Evolutionary conservation across 176 grass and related monocot genomes (phyloP).

Genomic region (Carex myosuroides): DNA sequence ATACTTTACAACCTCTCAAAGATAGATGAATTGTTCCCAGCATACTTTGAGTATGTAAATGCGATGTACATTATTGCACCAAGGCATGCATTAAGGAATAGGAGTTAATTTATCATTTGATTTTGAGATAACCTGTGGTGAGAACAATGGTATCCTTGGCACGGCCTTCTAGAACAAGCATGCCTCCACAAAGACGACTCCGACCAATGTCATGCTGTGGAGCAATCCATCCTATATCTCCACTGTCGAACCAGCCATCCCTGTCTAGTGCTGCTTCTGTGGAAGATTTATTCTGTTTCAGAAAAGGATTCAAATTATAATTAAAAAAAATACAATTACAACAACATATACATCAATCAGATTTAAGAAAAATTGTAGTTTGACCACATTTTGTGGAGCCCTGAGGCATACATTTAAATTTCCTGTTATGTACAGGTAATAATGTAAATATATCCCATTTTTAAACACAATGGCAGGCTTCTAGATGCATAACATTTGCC

Average conservation of each 20-base stretch:
- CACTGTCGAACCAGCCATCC: constrained; percentile 73
- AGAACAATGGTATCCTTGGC: constrained; percentile 98
- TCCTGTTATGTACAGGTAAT: background rate
- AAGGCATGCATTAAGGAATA: background rate
- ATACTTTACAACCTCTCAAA: background rate
- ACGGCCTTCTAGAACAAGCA: constrained; percentile 94
- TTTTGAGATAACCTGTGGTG: constrained; percentile 52
- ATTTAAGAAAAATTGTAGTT: too few relatives aligned
- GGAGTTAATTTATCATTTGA: background rate
- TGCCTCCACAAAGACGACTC: constrained; percentile 74
- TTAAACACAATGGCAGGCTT: background rate
- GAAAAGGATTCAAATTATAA: background rate
- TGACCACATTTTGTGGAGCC: too few relatives aligned
- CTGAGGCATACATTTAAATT: too few relatives aligned
- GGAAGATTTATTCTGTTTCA: constrained; percentile 50
- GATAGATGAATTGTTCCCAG: background rate
- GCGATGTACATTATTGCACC: background rate
- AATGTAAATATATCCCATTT: background rate
- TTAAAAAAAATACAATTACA: background rate
- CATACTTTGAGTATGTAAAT: background rate
- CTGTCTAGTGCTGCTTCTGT: constrained; percentile 61
- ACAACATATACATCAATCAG: background rate
- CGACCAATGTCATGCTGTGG: constrained; percentile 42
- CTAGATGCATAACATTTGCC: background rate
- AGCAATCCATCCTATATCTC: constrained; percentile 95